These are phyloP conservation scores for Casuarina equisetifolia DNA, from an alignment of 306 rosid genomes.

Conservation along the genomic window DNA sequence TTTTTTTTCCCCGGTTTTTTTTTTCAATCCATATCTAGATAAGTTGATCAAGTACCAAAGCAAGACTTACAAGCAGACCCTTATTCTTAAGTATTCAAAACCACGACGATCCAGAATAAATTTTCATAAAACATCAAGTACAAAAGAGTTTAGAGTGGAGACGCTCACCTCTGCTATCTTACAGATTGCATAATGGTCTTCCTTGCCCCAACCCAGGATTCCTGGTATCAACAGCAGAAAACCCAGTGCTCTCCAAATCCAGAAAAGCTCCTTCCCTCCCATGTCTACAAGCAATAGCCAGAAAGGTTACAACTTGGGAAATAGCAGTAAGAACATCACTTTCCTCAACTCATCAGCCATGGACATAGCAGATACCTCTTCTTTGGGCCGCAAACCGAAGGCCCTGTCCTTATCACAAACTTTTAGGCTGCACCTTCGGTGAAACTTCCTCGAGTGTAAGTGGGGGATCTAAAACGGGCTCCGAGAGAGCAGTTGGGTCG, in stretches of 20 bases:
- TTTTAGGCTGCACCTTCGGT: too few species aligned
- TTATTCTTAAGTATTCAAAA: neutral
- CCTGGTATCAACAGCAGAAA: constrained; percentile 51
- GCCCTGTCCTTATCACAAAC: too few species aligned
- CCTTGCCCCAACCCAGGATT: constrained; percentile 76
- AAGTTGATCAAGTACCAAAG: neutral
- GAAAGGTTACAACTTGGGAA: too few species aligned
- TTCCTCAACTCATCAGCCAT: neutral
- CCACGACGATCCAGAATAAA: neutral
- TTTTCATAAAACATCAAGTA: neutral
- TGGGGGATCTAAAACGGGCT: too few species aligned
- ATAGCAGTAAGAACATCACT: neutral
- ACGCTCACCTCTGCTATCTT: constrained; percentile 69
- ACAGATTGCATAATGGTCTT: constrained; percentile 68
- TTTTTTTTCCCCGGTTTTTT: too few species aligned
- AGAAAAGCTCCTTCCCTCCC: constrained; percentile 26
- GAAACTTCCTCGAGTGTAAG: too few species aligned
- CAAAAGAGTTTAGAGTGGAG: neutral
- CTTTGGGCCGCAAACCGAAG: neutral
- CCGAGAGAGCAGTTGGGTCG: too few species aligned
- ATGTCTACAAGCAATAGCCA: constrained; percentile 8
- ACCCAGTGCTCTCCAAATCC: constrained; percentile 27
- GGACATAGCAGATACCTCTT: neutral
- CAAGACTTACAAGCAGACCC: too few species aligned
- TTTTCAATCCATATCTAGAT: neutral